phyloP scores from a whole-genome alignment of 1,139 yeast species.

The Zygosaccharomyces sapae region DNA sequence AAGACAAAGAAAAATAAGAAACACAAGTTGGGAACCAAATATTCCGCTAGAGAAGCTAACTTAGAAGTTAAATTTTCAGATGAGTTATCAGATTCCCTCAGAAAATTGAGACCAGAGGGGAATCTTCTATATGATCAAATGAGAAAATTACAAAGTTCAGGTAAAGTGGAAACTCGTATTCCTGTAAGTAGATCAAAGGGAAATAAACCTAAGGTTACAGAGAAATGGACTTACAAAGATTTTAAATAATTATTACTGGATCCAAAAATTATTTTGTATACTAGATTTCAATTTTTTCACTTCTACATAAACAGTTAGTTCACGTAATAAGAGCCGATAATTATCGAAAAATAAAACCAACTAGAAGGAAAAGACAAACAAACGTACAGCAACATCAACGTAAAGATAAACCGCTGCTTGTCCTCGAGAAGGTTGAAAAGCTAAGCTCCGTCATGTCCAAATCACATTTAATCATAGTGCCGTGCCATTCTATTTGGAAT shows the following conservation, averaged over 20 bases:
- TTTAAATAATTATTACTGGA: conserved; percentile 47
- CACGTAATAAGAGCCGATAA: too few relatives aligned
- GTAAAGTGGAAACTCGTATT: conserved; percentile 79
- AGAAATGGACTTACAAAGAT: conserved; percentile 90
- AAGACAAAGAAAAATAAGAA: conserved; percentile 36
- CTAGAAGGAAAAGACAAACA: too few relatives aligned
- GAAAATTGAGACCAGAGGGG: conserved; percentile 88
- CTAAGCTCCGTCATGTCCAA: background rate
- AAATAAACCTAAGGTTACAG: conserved; percentile 71
- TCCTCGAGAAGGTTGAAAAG: too few relatives aligned
- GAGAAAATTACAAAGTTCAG: conserved; percentile 75
- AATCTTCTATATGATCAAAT: conserved; percentile 77
- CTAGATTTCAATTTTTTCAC: conserved; percentile 1
- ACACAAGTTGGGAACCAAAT: conserved; percentile 47
- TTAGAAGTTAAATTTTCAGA: conserved; percentile 85
- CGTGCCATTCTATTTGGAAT: conserved; percentile 69
- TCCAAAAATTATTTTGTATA: background rate
- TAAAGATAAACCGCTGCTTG: too few relatives aligned
- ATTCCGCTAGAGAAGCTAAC: conserved; percentile 56
- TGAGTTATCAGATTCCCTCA: conserved; percentile 79
- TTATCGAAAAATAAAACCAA: too few relatives aligned
- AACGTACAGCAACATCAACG: too few relatives aligned
- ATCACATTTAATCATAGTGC: conserved; percentile 49
- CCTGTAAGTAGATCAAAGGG: conserved; percentile 63
- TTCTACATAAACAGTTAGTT: too few relatives aligned